Base-by-base conservation (phyloP, 805 yeast species). In the Wickerhamiella cacticola region DNA sequence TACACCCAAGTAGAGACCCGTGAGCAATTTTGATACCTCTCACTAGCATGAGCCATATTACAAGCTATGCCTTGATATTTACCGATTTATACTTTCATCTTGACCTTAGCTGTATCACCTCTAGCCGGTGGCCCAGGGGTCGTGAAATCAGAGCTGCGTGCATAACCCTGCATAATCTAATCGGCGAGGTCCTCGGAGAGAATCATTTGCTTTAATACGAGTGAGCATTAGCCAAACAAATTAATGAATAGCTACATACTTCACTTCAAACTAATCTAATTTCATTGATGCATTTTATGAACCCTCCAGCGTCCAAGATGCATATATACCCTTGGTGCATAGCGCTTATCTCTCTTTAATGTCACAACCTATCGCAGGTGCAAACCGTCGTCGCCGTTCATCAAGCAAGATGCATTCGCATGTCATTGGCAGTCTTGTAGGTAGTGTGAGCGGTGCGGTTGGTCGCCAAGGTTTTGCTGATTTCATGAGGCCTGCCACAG, bases 401-500 rank as follows among this genome's bases (percentile, higher is more conserved):
- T 43, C 46, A 5, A 21, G 24, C 5, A 33, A 34, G 24, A 34
- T 31, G 5, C 46, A 34, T 2, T 15, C 46, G 5, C 40, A 34
- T 18, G 33, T 15, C 33, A 41, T 43, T 4, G 46, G 46, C 25
- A 34, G 41, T 26, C 46, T 43, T 6, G 43, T 41, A 4, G 52
- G 48, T 39, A 34, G 49, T 16, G 24, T 56, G 24, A 51, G 52
- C 24, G 62, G 58, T 18, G 58, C 62, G 10, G 52, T 55, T 3
- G 62, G 62, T 19, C 52, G 62, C 24, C 54, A 48, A 25, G 56
- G 59, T 3, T 49, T 55, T 42, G 54, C 54, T 13, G 57, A 55
- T 33, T 41, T 51, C 12, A 49, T 57, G 42, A 22, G 34, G 25
- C 35, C 49, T 9, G 16, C 19, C 12, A 41, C 46, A 7, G 18